A percentile compares a stretch with the other conserved stretches of the same genome.
Conservation (phyloP, 495 filamentous ascomycete genomes). For the Penicillium steckii region DNA sequence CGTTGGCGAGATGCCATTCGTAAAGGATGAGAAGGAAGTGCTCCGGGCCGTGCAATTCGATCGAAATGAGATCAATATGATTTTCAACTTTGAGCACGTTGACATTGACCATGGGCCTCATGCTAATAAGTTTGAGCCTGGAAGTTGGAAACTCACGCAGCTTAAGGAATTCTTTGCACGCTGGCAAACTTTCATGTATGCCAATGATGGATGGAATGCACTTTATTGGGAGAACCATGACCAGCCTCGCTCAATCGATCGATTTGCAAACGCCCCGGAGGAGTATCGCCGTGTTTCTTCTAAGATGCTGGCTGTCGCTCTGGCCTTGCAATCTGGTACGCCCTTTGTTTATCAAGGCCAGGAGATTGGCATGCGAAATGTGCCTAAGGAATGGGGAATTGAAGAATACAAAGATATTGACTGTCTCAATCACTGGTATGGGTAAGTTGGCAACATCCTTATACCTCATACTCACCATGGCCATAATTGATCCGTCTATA, state of each 20-base stretch:
- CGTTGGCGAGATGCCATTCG: constrained; percentile 70
- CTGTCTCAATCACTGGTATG: constrained; percentile 61
- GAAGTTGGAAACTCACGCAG: constrained; percentile 52
- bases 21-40: constrained; percentile 56
- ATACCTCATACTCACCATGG: not conserved
- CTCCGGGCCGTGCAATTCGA: constrained; percentile 56
- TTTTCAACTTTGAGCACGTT: constrained; percentile 69
- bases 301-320: constrained; percentile 63
- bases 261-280: constrained; percentile 52
- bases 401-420: constrained; percentile 74
- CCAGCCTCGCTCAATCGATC: constrained; percentile 61
- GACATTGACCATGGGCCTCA: constrained; percentile 57
- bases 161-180: constrained; percentile 58
- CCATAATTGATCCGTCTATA: not conserved
- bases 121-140: constrained; percentile 47
- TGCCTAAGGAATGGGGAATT: constrained; percentile 61
- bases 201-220: constrained; percentile 70
- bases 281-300: constrained; percentile 45
- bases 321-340: constrained; percentile 62
- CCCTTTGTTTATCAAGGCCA: constrained; percentile 77
- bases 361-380: constrained; percentile 74
- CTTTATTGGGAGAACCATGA: constrained; percentile 76
- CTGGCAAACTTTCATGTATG: constrained; percentile 68
- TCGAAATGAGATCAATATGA: constrained; percentile 68
- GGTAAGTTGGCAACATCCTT: constrained; percentile 28